Evolutionary conservation across 306 rosid genomes (phyloP).

Genomic region (Pyrus bretschneideri): DNA sequence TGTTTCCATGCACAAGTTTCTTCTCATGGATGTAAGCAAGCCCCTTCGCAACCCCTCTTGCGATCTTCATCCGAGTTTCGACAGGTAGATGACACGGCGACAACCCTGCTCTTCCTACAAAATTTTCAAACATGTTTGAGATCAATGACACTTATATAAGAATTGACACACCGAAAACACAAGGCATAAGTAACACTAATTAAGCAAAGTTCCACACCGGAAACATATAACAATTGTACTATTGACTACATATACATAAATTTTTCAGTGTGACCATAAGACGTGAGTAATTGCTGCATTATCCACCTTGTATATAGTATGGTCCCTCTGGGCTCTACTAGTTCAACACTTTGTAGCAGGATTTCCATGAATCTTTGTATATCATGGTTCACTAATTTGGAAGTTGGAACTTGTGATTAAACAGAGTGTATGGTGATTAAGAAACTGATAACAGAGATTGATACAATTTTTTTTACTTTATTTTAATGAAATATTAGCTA

Average conservation of each 20-base stretch:
- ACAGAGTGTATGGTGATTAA: neutral
- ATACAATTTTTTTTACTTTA: neutral
- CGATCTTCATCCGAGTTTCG: conserved; percentile 59
- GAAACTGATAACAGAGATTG: neutral
- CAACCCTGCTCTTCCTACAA: conserved; percentile 52
- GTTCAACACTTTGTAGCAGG: neutral
- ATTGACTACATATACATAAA: neutral
- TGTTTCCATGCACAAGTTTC: conserved; percentile 76
- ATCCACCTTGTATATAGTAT: no score
- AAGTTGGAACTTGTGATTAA: neutral
- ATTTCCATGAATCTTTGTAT: neutral
- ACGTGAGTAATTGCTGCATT: neutral
- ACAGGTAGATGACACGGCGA: conserved; percentile 52
- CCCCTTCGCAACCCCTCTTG: conserved; percentile 70
- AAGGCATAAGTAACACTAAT: neutral
- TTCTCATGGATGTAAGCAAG: conserved; percentile 75
- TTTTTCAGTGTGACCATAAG: neutral
- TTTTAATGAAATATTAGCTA: neutral
- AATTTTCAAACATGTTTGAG: neutral
- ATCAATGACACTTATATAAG: neutral
- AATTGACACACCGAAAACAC: neutral
- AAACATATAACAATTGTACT: neutral
- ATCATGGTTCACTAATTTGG: neutral
- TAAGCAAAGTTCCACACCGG: neutral
- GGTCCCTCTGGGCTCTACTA: neutral